Conservation (phyloP, 1,284 basidiomycete species). For the Heterobasidion annosum region DNA sequence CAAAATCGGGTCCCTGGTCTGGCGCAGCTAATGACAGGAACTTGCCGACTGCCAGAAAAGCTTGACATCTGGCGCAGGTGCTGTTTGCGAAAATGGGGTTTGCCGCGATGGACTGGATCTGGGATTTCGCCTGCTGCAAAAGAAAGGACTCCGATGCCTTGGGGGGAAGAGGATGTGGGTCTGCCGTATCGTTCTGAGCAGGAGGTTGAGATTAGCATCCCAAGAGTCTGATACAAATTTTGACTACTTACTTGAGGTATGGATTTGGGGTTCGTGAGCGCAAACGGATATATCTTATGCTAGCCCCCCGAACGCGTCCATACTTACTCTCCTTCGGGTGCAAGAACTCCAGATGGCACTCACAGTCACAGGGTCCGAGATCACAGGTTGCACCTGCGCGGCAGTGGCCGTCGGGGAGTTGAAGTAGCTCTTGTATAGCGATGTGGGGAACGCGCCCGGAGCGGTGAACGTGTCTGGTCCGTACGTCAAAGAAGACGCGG, state of each 20-base stretch:
- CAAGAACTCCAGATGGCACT: slow-evolving; percentile 6
- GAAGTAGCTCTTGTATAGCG: slow-evolving; percentile 54
- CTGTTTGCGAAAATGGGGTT: slow-evolving; percentile 41
- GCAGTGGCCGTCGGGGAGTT: slow-evolving; percentile 63
- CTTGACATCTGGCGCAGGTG: slow-evolving; percentile 55
- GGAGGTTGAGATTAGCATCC: background rate
- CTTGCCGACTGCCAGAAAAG: slow-evolving; percentile 55
- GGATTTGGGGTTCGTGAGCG: slow-evolving; percentile 48
- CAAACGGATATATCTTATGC: slow-evolving; percentile 47
- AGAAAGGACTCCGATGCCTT: slow-evolving; percentile 34
- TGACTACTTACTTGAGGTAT: slow-evolving; percentile 34
- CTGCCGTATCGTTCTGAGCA: slow-evolving; percentile 39
- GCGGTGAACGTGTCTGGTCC: slow-evolving; percentile 44
- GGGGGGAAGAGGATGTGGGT: slow-evolving; percentile 59
- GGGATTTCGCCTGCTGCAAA: slow-evolving; percentile 39
- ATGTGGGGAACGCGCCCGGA: slow-evolving; percentile 58
- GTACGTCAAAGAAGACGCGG: slow-evolving; percentile 7
- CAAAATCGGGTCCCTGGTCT: slow-evolving; percentile 46
- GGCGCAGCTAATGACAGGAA: slow-evolving; percentile 60
- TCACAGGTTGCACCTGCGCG: slow-evolving; percentile 60
- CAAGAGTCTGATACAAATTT: background rate
- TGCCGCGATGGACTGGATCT: slow-evolving; percentile 41
- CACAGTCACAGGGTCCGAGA: slow-evolving; percentile 60
- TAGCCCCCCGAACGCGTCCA: slow-evolving; percentile 15
- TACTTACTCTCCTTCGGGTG: background rate